Evolutionary conservation across 2,329 filamentous ascomycete genomes (phyloP).

Genomic region (Pseudogymnoascus sp.): DNA sequence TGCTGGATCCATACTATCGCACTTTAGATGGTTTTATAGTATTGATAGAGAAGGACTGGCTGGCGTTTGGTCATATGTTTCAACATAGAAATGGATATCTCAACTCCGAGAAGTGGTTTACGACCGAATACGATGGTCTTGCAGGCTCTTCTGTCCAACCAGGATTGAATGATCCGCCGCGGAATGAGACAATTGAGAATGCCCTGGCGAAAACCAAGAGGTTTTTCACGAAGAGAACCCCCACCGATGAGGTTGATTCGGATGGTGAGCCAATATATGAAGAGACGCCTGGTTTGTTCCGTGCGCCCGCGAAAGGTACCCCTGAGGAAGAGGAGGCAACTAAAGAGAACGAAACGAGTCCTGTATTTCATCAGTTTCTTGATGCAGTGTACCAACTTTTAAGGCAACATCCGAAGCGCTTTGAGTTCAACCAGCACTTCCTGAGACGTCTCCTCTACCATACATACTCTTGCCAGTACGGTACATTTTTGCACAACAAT

Average conservation of each 20-base stretch:
- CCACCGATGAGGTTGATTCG: slow-evolving; percentile 54
- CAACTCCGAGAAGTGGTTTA: slow-evolving; percentile 91
- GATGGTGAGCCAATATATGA: slow-evolving; percentile 39
- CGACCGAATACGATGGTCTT: slow-evolving; percentile 72
- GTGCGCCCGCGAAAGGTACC: slow-evolving; percentile 31
- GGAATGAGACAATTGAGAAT: slow-evolving; percentile 75
- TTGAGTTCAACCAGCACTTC: slow-evolving; percentile 96
- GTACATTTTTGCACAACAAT: slow-evolving; percentile 91
- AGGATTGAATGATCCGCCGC: slow-evolving; percentile 47
- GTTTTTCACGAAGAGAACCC: slow-evolving; percentile 77
- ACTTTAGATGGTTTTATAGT: slow-evolving; percentile 93
- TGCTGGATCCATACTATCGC: slow-evolving; percentile 91
- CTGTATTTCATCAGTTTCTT: slow-evolving; percentile 95
- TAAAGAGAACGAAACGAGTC: slow-evolving; percentile 82
- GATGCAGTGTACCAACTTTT: slow-evolving; percentile 90
- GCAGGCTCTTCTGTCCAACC: slow-evolving; percentile 58
- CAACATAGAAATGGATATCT: slow-evolving; percentile 82
- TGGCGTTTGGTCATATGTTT: slow-evolving; percentile 98
- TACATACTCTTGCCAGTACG: slow-evolving; percentile 91
- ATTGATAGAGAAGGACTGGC: slow-evolving; percentile 93
- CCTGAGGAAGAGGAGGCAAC: slow-evolving; percentile 61
- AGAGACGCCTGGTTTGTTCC: slow-evolving; percentile 33
- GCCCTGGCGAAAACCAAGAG: slow-evolving; percentile 78
- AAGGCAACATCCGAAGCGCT: slow-evolving; percentile 77
- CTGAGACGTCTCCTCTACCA: slow-evolving; percentile 85